These are phyloP conservation scores for Pythium pyrilobum DNA, from an alignment of 352 stramenopile species.

Conservation along the genomic window DNA sequence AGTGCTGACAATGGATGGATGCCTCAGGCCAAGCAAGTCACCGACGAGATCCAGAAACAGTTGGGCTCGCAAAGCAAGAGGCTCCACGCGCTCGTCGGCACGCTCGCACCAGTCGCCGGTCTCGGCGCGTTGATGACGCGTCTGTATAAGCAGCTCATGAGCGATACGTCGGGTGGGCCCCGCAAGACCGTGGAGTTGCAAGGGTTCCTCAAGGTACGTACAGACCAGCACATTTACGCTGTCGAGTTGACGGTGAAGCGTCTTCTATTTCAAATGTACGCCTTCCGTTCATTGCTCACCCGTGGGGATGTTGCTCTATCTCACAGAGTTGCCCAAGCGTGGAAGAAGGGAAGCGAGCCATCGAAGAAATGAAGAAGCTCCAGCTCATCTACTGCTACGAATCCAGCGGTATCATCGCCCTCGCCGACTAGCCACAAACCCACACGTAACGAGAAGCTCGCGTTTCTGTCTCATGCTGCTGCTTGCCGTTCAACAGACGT, in stretches of 20 bases:
- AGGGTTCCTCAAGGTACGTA: constrained; percentile 58
- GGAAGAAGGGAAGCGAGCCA: constrained; percentile 63
- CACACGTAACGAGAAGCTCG: background rate
- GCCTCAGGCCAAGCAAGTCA: constrained; percentile 46
- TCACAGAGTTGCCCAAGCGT: constrained; percentile 64
- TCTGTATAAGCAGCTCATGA: constrained; percentile 54
- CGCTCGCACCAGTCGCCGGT: constrained; percentile 45
- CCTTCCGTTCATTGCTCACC: constrained; percentile 19
- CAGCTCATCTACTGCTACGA: constrained; percentile 81
- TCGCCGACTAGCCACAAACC: constrained; percentile 40
- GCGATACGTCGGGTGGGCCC: constrained; percentile 15
- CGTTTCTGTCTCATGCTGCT: background rate
- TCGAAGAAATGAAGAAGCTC: constrained; percentile 75
- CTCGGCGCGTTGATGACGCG: constrained; percentile 74
- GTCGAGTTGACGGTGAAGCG: background rate
- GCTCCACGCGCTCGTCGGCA: constrained; percentile 60
- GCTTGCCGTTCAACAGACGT: background rate
- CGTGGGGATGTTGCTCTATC: constrained; percentile 6
- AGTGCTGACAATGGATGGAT: too few relatives aligned
- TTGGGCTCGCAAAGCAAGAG: constrained; percentile 45
- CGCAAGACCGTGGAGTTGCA: constrained; percentile 65
- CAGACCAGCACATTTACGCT: too few relatives aligned
- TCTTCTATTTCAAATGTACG: background rate
- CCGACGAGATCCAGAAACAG: constrained; percentile 48
- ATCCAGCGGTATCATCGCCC: constrained; percentile 63